Conservation (phyloP, 345 rosid species). For the Populus euphratica region DNA sequence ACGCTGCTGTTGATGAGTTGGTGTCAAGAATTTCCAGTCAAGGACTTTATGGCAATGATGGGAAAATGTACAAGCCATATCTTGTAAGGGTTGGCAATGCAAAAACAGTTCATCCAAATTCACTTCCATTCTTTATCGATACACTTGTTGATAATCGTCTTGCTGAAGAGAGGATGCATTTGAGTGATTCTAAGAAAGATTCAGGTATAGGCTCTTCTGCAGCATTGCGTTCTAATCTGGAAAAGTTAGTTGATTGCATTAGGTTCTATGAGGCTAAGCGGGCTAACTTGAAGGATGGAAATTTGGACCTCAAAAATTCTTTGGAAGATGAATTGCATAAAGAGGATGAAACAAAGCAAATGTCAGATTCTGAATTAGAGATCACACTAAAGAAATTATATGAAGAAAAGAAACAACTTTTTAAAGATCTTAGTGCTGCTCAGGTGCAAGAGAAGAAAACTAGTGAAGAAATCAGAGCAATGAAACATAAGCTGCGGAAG, state of each 20-base stretch:
- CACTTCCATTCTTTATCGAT: constrained; percentile 80
- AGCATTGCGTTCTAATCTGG: constrained; percentile 65
- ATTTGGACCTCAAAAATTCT: constrained; percentile 42
- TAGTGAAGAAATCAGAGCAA: constrained; percentile 59
- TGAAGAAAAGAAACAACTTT: constrained; percentile 76
- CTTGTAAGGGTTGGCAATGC: constrained; percentile 96
- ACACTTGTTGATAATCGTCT: constrained; percentile 88
- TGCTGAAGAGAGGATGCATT: constrained; percentile 61
- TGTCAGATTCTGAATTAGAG: constrained; percentile 65
- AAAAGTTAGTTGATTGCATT: constrained; percentile 71
- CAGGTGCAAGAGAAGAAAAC: constrained; percentile 79
- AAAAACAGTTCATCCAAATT: constrained; percentile 79
- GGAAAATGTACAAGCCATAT: constrained; percentile 83
- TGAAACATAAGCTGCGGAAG: constrained; percentile 73
- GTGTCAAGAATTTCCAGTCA: constrained; percentile 73
- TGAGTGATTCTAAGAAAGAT: constrained; percentile 40
- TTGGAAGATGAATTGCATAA: constrained; percentile 40
- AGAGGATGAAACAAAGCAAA: constrained; percentile 48
- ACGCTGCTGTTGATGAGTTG: constrained; percentile 98
- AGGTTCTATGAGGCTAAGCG: constrained; percentile 82
- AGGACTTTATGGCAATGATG: constrained; percentile 85
- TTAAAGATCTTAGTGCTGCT: constrained; percentile 74
- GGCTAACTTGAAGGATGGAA: constrained; percentile 65
- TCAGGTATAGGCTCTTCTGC: constrained; percentile 44
- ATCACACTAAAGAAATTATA: constrained; percentile 64